A percentile compares a stretch with the other conserved stretches of the same genome.
phyloP scores from a whole-genome alignment of 176 grass and related monocot genomes.

The Zea mays region Zm-B73-REFERENCE-NAM-5.0 NC_050100.1:213132501-213133000 shows the following conservation, averaged over 20 bases:
- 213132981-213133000: too few relatives aligned
- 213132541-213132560: slow-evolving; percentile 1
- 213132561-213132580: slow-evolving; percentile 31
- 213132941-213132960: too few relatives aligned
- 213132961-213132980: too few relatives aligned
- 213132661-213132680: slow-evolving; percentile 14
- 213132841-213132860: too few relatives aligned
- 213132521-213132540: neutral
- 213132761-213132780: too few relatives aligned
- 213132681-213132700: slow-evolving; percentile 1
- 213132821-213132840: too few relatives aligned
- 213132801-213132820: too few relatives aligned
- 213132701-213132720: neutral
- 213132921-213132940: too few relatives aligned
- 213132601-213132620: slow-evolving; percentile 27
- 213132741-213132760: neutral
- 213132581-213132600: slow-evolving; percentile 25
- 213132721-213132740: neutral
- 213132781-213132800: too few relatives aligned
- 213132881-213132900: too few relatives aligned
- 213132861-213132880: too few relatives aligned
- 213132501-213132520: slow-evolving; percentile 17
- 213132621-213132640: slow-evolving; percentile 21
- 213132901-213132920: too few relatives aligned
- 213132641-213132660: neutral